These are phyloP conservation scores for Colletotrichum brevisporum DNA, from an alignment of 2,329 filamentous ascomycete genomes.

Conservation along the genomic window DNA sequence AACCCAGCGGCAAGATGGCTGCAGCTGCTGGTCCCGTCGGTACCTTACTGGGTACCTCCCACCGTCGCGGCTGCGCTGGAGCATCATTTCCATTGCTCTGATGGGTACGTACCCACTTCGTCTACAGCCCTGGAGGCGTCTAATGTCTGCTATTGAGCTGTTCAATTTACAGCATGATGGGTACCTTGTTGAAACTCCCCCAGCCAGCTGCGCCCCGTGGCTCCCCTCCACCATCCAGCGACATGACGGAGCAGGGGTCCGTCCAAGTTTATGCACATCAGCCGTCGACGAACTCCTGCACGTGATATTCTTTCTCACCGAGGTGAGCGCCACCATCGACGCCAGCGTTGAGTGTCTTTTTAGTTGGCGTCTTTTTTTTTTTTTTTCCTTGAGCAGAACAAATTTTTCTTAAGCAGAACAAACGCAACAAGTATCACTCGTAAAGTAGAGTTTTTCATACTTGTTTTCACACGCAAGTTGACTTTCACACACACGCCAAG, in stretches of 20 bases:
- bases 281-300: neutral
- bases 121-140: neutral
- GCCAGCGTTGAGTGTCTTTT: too few relatives aligned
- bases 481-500: too few relatives aligned
- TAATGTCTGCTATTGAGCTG: neutral
- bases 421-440: too few relatives aligned
- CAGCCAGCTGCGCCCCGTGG: slow-evolving; percentile 38
- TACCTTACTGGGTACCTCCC: slow-evolving; percentile 9
- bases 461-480: too few relatives aligned
- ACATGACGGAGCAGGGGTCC: slow-evolving; percentile 27
- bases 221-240: slow-evolving; percentile 18
- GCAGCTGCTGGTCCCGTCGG: slow-evolving; percentile 12
- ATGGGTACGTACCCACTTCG: slow-evolving; percentile 30
- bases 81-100: slow-evolving; percentile 10
- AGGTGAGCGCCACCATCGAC: slow-evolving; percentile 2
- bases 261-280: slow-evolving; percentile 38
- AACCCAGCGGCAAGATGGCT: slow-evolving; percentile 33
- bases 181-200: slow-evolving; percentile 35
- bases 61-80: slow-evolving; percentile 6
- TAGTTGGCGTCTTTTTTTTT: too few relatives aligned
- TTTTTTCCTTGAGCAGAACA: too few relatives aligned
- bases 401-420: too few relatives aligned
- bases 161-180: slow-evolving; percentile 22
- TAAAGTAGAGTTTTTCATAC: too few relatives aligned
- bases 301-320: slow-evolving; percentile 30